Base-by-base conservation (phyloP, 2,329 filamentous ascomycete genomes). In the Chrysoporthe austroafricana region DNA sequence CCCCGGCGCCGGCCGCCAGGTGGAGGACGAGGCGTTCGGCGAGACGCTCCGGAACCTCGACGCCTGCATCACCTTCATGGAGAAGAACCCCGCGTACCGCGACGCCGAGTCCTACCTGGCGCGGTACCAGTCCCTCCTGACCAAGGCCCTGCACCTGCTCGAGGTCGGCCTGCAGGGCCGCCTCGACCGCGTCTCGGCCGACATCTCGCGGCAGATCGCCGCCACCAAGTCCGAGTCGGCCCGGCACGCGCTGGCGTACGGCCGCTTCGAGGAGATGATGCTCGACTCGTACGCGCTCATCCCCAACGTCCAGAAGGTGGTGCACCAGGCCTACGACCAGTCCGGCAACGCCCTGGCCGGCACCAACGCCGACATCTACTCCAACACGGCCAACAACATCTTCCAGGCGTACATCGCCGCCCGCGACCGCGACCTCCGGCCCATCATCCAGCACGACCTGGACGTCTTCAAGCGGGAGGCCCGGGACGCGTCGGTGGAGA, bases 61-160 rank as follows among this genome's bases (percentile, higher is more conserved):
- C 78, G 89, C 93, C 64, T 99, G 95, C 77, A 88, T 99, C 72
- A 90, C 90, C 42, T 98, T 98, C 76, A 97, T 98, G 94, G 87
- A 92, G 69, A 85, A 88, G 63, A 93, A 97, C 69, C 87, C 92
- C 9, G 88, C 88, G 8, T 97, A 97, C 76, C 91, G 92, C 70
- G 95, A 98, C 77, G 90, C 94, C 2, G 90, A 94, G 70, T 89
- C 91, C 1, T 98, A 97, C 77, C 87, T 94, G 56, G 93, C 95
- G 7, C 88, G 94, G 69, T 98, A 98, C 77, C 89, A 92, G 69
- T 85, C 96, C 0, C 85, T 97, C 14, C 85, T 98, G 16, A 88
- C 87, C 39, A 89, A 89, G 72, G 85, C 88, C 0, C 80, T 90
- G 11, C 87, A 89, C 73, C 79, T 90, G 14, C 80, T 90, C 6